Base-by-base conservation (phyloP, 208 protist genomes). In the Vickermania ingenoplastis region DNA sequence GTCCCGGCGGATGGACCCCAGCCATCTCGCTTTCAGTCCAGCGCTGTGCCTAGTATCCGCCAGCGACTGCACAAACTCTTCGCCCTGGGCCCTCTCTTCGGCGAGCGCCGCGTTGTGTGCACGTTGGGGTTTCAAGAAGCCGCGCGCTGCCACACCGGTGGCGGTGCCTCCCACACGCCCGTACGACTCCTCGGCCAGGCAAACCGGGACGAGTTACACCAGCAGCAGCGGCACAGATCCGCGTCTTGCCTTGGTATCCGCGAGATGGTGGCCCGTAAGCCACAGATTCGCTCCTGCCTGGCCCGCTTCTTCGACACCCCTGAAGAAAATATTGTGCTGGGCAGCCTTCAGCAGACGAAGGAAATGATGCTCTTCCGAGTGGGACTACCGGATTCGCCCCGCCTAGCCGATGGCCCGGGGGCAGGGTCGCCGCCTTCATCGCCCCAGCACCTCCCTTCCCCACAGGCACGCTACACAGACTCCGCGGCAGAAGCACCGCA, bases 81-180 rank as follows among this genome's bases (percentile, higher is more conserved):
- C 71, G 86, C 86, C 25, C 53, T 93, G 0, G 73, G 77, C 24
- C 86, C 86, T 1, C 74, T 93, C 1, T 92, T 89, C 59, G 81
- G 75, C 21, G 61, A 70, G 1, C 77, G 80, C 24, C 64, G 62
- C 14, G 75, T 77, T 4, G 81, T 73, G 62, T 92, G 86, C 59
- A 51, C 66, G 1, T 65, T 93, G 0, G 86, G 86, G 21, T 83
- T 83, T 17, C 26, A 65, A 51, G 5, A 31, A 3, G 22, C 48
- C 3, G 21, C 50, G 11, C 50, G 23, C 22, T 17, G 5, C 11
- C 36, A 45, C 36, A 45, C 36, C 7, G 36, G 36, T n/a, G 11
- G 36, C 17, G 11, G 36, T 45, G 36, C 36, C 11, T 45, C 11
- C 36, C 7, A 17, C 36, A 45, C 36, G 7, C 17, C 36, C 17